phyloP scores from a whole-genome alignment of 176 grass and related monocot species.

The Musa troglodytarum region DNA sequence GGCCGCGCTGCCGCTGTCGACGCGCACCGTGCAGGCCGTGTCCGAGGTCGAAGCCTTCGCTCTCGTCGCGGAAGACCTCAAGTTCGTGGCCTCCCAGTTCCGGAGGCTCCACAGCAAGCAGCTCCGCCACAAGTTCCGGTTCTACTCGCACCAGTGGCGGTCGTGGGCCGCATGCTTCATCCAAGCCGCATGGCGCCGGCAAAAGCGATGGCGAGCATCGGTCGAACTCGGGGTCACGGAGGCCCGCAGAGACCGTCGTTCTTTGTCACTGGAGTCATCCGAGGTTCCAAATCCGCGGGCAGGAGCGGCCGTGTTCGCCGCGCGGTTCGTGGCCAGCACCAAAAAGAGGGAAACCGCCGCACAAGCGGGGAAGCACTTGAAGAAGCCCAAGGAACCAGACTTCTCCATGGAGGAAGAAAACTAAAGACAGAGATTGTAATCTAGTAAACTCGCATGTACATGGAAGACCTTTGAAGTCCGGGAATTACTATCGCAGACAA shows the following conservation, averaged over 20 bases:
- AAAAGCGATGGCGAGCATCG: constrained; percentile 53
- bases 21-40: constrained; percentile 75
- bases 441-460: too few relatives aligned
- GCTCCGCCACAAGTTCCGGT: constrained; percentile 72
- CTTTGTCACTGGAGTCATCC: too few relatives aligned
- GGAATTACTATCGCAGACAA: too few relatives aligned
- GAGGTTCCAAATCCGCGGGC: background rate
- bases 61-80: constrained; percentile 75
- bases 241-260: background rate
- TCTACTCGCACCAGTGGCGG: constrained; percentile 92
- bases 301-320: background rate
- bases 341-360: constrained; percentile 1
- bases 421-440: background rate
- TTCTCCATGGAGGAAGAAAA: constrained; percentile 42
- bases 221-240: constrained; percentile 44
- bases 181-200: constrained; percentile 72
- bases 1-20: constrained; percentile 55
- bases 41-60: constrained; percentile 93
- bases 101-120: constrained; percentile 70
- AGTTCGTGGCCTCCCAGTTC: constrained; percentile 76
- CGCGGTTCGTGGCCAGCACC: background rate
- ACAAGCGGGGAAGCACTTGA: constrained; percentile 18
- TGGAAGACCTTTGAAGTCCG: too few relatives aligned
- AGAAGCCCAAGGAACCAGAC: constrained; percentile 75
- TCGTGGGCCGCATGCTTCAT: constrained; percentile 95